Percentiles rank a stretch among this genome's conserved stretches.
These are phyloP conservation scores for Diospyros kaki DNA, from an alignment of 148 eudicot genomes.

Conservation along the genomic window DNA sequence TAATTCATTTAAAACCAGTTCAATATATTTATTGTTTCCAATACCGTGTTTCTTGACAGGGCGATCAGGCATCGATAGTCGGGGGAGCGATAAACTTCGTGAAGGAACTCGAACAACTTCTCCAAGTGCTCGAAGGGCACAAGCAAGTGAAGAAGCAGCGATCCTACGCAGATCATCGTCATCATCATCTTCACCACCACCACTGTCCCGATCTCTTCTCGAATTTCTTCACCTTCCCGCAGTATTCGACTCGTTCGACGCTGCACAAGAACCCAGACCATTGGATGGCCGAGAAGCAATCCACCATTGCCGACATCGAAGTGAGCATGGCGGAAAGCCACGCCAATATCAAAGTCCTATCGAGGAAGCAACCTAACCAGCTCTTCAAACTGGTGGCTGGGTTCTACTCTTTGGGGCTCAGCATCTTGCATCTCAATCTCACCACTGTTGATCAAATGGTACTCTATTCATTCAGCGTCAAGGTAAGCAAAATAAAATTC, in stretches of 20 bases:
- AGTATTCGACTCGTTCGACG: conserved; percentile 25
- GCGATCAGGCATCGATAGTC: conserved; percentile 68
- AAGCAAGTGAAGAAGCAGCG: conserved; percentile 15
- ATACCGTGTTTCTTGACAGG: conserved; percentile 21
- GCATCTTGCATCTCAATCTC: conserved; percentile 48
- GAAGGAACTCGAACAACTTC: conserved; percentile 55
- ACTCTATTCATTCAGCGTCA: conserved; percentile 43
- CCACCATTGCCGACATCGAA: conserved; percentile 41
- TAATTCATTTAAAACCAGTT: too few relatives aligned
- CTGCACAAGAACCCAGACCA: not conserved
- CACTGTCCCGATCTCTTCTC: conserved; percentile 13
- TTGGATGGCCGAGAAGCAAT: conserved; percentile 10
- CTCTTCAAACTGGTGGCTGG: conserved; percentile 35
- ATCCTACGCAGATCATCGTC: not conserved
- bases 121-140: conserved; percentile 37
- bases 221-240: conserved; percentile 52
- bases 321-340: conserved; percentile 46
- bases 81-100: conserved; percentile 64
- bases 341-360: conserved; percentile 40
- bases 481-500: conserved; percentile 27
- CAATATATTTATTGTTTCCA: too few relatives aligned
- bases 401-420: conserved; percentile 31
- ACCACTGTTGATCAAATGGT: conserved; percentile 39
- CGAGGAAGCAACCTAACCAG: conserved; percentile 45
- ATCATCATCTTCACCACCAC: not conserved